A percentile compares a stretch with the other conserved stretches of the same genome.
Conservation (phyloP, 2,329 filamentous ascomycete genomes). For the Alternaria triticina region DNA sequence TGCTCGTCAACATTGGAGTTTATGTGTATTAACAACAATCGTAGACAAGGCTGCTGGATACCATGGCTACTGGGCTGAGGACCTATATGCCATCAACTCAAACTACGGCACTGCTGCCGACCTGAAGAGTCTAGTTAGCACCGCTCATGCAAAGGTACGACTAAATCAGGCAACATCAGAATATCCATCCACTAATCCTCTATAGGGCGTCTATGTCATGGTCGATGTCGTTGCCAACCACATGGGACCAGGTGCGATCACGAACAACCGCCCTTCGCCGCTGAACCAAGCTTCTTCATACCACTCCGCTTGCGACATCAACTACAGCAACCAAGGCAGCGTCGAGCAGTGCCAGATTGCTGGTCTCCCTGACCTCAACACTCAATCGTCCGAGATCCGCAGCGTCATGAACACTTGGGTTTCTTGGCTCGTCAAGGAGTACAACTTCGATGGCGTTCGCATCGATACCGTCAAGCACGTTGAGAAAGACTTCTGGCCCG, state of each 20-base stretch:
- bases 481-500: conserved; percentile 63
- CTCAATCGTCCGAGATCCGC: conserved; percentile 29
- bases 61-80: conserved; percentile 59
- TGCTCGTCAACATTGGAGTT: background rate
- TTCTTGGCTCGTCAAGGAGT: conserved; percentile 38
- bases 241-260: conserved; percentile 38
- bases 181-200: conserved; percentile 3
- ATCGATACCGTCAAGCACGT: conserved; percentile 70
- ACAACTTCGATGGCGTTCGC: conserved; percentile 60
- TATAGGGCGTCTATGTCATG: conserved; percentile 55
- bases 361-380: conserved; percentile 40
- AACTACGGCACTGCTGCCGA: conserved; percentile 58
- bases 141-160: conserved; percentile 56
- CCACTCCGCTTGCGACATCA: conserved; percentile 34
- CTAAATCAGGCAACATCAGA: background rate
- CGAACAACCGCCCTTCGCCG: conserved; percentile 36
- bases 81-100: conserved; percentile 57
- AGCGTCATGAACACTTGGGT: conserved; percentile 38
- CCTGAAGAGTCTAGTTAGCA: conserved; percentile 53
- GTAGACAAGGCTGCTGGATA: conserved; percentile 54
- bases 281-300: conserved; percentile 37
- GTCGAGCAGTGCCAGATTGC: conserved; percentile 42
- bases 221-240: conserved; percentile 61
- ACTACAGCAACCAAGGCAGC: conserved; percentile 41
- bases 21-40: background rate